Evolutionary conservation across 2,329 filamentous ascomycete species (phyloP), one percentile per base, ranked within the genome.

Genomic region (Stagonosporopsis vannaccii): DNA sequence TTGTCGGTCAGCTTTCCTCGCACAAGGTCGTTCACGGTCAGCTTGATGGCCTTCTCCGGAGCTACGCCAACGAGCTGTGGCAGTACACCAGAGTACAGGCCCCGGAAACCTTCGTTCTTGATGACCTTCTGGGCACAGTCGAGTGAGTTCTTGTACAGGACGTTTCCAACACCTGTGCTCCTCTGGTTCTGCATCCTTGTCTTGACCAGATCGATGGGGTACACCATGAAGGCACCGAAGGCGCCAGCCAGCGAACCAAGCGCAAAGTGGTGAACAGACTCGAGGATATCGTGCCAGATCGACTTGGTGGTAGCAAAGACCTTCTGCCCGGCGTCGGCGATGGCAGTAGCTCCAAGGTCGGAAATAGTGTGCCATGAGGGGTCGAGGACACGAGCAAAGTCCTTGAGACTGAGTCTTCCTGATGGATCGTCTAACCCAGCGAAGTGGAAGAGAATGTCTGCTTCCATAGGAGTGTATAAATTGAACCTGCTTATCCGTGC

Each of bases 41-140:
- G 86, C 82, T 99, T 99, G 81, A 99, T 99, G 67, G 95, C 95
- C 83, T 99, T 99, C 77, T 99, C 95, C 2, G 95, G 95, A n/a
- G 95, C 95, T 41, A 99, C 95, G 77, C 95, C 95, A 61, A 99
- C 91, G 41, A 99, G 85, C 81, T 99, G 95, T 11, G 95, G 95
- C 48, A 97, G 77, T 19, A 99, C 92, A 73, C 95, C 95, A 45
- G 94, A 96, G 81, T 99, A 99, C 45, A 99, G 79, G 20, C 95
- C 95, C 35, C 83, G 84, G 76, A 96, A 84, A 53, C 95, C 95
- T 79, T 99, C 95, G 71, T 98, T 97, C 61, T 88, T 87, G 61
- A 98, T 82, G 36, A 99, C 93, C 80, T 98, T 99, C 75, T 85
- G 88, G 59, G 93, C 92, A 76, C 95, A 99, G 78, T 99, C 95